Conservation (phyloP, 257 asterid genomes). For the Scutellaria minor region DNA sequence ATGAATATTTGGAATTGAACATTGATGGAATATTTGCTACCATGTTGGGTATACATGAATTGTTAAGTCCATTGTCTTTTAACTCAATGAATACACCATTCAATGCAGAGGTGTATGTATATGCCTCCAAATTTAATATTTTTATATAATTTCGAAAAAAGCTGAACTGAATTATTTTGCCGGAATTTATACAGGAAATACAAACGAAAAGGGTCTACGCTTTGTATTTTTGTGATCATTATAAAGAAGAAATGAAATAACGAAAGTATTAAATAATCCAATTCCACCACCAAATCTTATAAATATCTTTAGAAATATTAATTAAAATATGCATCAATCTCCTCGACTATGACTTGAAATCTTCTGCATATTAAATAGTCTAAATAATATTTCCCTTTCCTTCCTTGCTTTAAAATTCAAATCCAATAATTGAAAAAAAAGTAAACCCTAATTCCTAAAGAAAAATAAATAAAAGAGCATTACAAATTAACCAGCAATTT, state of each 20-base stretch:
- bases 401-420: too few relatives aligned
- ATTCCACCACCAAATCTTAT: too few relatives aligned
- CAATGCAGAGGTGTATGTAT: constrained; percentile 20
- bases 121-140: constrained; percentile 14
- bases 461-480: too few relatives aligned
- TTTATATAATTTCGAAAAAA: neutral
- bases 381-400: too few relatives aligned
- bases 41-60: constrained; percentile 21
- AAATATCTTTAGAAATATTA: too few relatives aligned
- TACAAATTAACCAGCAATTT: too few relatives aligned
- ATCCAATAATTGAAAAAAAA: too few relatives aligned
- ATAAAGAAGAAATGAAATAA: constrained; percentile 6
- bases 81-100: constrained; percentile 17
- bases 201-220: constrained; percentile 31
- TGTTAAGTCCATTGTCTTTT: constrained; percentile 25
- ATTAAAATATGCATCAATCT: too few relatives aligned
- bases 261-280: too few relatives aligned
- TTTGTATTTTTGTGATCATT: constrained; percentile 31
- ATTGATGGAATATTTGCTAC: neutral
- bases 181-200: neutral
- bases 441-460: too few relatives aligned
- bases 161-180: constrained; percentile 30
- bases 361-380: too few relatives aligned
- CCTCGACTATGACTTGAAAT: too few relatives aligned
- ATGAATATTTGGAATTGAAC: neutral